Evolutionary conservation across 2,329 filamentous ascomycete genomes (phyloP).

Genomic region (Coniochaeta ligniaria): DNA sequence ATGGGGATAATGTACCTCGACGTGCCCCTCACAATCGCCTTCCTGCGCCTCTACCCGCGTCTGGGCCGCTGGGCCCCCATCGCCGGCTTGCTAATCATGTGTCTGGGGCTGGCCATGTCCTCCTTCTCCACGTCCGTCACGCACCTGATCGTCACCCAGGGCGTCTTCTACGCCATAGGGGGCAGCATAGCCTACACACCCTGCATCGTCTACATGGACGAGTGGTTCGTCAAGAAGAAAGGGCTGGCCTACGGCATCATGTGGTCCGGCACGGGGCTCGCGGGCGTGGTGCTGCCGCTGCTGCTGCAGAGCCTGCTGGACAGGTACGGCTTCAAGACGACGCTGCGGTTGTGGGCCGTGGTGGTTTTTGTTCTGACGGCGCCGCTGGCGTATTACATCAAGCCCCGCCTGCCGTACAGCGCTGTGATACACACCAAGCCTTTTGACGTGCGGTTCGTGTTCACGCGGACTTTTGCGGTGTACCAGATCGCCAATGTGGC

Average conservation of each 20-base stretch:
- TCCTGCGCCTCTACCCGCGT: constrained; percentile 34
- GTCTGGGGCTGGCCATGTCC: constrained; percentile 40
- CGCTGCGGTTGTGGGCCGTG: constrained; percentile 45
- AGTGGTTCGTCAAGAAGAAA: constrained; percentile 54
- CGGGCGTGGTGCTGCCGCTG: constrained; percentile 44
- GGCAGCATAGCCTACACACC: constrained; percentile 49
- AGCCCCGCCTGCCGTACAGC: constrained; percentile 43
- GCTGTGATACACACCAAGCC: constrained; percentile 27
- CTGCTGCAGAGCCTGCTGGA: constrained; percentile 44
- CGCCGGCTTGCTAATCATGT: constrained; percentile 42
- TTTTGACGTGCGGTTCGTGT: constrained; percentile 41
- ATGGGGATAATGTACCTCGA: constrained; percentile 54
- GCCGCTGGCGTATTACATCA: constrained; percentile 51
- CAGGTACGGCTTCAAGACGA: constrained; percentile 42
- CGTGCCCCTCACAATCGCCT: constrained; percentile 38
- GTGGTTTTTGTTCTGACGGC: constrained; percentile 41
- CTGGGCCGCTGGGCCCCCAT: constrained; percentile 34
- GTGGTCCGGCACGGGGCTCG: constrained; percentile 47
- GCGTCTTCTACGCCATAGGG: constrained; percentile 52
- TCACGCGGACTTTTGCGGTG: constrained; percentile 45
- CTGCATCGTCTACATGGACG: constrained; percentile 50
- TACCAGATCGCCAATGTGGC: constrained; percentile 51
- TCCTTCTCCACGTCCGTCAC: constrained; percentile 45
- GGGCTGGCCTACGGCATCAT: constrained; percentile 58
- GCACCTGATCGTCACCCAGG: constrained; percentile 53